phyloP scores from a whole-genome alignment of 2,329 filamentous ascomycete genomes.

The Coniella vitis region DNA sequence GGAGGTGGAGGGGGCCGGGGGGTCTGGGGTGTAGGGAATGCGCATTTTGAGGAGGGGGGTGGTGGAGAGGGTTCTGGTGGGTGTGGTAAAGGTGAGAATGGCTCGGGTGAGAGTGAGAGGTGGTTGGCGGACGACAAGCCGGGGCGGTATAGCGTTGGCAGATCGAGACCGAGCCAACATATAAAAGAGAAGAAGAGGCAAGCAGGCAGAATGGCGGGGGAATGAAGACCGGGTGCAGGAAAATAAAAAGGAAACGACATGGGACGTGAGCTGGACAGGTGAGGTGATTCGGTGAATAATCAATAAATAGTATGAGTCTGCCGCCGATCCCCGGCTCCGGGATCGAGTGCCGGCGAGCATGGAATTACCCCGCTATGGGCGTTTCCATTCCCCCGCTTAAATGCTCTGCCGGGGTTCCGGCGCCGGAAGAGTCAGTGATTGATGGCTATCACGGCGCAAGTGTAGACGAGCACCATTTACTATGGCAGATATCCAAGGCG shows the following conservation, averaged over 20 bases:
- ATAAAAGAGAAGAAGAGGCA: background rate
- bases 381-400: background rate
- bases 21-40: slow-evolving; percentile 56
- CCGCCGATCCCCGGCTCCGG: background rate
- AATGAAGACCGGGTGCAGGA: background rate
- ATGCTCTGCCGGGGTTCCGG: background rate
- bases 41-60: slow-evolving; percentile 45
- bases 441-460: background rate
- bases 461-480: background rate
- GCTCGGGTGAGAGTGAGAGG: too few relatives aligned
- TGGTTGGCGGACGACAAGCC: background rate
- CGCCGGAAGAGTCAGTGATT: too few relatives aligned
- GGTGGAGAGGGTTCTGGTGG: background rate
- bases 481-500: background rate
- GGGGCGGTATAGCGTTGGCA: too few relatives aligned
- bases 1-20: slow-evolving; percentile 35
- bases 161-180: too few relatives aligned
- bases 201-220: background rate
- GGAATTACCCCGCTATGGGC: background rate
- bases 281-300: too few relatives aligned
- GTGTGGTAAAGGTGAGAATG: background rate
- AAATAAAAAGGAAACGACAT: too few relatives aligned
- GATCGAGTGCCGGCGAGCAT: background rate
- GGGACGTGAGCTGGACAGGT: too few relatives aligned
- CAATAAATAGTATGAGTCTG: background rate